Evolutionary conservation across 2,329 filamentous ascomycete genomes (phyloP), one percentile per base, ranked within the genome.

Genomic region (Stachybotrys echinatus): DNA sequence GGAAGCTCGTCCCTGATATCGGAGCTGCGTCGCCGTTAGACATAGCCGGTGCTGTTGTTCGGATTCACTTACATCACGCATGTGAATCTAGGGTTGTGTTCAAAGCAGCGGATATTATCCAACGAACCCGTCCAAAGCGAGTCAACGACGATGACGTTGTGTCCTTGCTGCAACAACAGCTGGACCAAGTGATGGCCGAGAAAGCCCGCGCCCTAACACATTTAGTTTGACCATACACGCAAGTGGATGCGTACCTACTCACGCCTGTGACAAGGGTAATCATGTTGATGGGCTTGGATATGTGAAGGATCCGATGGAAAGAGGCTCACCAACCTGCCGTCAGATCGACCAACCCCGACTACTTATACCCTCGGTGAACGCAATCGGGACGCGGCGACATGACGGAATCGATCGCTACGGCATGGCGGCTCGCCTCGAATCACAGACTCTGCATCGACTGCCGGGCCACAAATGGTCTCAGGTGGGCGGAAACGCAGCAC

Each of bases 171-270:
- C 3, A 54, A 45, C 12, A 54, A 42, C 5, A 50, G 40, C 17
- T 42, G 42, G 18, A 52, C 50, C 12, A 54, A 40, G 27, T 54
- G 52, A 40, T 48, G 52, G 37, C 52, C 52, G 45, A 54, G 50
- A 31, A 54, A 54, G 3, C 52, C 50, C 18, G 52, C 50, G n/a
- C 49, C 52, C 52, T 54, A 21, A 6, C 21, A 45, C 23, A 10
- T 10, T 45, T 18, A 45, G n/a, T 14, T 31, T 6, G 40, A 4
- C 6, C n/a, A 19, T 20, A n/a, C 12, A 21, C 14, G 5, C 40
- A 18, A 21, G n/a, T 7, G 4, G n/a, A 5, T 18, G 17, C 5
- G 6, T 19, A 27, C 7, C 12, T 27, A 45, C 42, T 45, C 17
- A 45, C 42, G 19, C 42, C 42, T 17, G 42, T 45, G n/a, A 45